A percentile compares a stretch with the other conserved stretches of the same genome.
Evolutionary conservation across 1,139 yeast genomes (phyloP).

Genomic region (Diutina scorzettiae): DNA sequence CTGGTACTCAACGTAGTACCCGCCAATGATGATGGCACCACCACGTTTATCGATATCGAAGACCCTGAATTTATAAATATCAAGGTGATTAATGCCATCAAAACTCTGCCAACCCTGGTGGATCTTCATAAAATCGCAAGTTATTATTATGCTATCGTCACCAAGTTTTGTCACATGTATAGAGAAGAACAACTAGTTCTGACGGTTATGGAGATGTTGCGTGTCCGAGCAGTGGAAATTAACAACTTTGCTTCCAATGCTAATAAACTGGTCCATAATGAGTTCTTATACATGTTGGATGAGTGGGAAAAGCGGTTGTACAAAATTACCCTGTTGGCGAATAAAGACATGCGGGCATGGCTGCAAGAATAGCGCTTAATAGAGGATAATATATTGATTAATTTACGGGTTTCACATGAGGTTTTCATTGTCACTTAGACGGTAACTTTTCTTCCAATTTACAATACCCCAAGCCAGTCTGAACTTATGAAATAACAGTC

Average conservation of each 20-base stretch:
- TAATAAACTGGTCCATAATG: constrained; percentile 24
- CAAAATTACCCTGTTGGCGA: constrained; percentile 46
- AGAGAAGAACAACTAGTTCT: constrained; percentile 51
- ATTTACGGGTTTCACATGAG: too few relatives aligned
- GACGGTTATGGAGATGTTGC: constrained; percentile 42
- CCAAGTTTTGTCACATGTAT: constrained; percentile 65
- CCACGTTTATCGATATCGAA: constrained; percentile 43
- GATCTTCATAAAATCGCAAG: constrained; percentile 60
- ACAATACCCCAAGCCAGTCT: too few relatives aligned
- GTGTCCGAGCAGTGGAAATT: constrained; percentile 56
- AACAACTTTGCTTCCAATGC: constrained; percentile 60
- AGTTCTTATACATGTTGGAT: constrained; percentile 56
- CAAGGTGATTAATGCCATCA: constrained; percentile 69
- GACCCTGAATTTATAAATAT: constrained; percentile 56
- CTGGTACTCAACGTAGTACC: constrained; percentile 51
- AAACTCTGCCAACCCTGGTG: constrained; percentile 55
- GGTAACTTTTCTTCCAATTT: too few relatives aligned
- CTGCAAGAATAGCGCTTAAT: constrained; percentile 13
- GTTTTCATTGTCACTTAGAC: too few relatives aligned
- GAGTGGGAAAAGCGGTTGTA: constrained; percentile 61
- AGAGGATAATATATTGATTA: too few relatives aligned
- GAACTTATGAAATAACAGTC: too few relatives aligned
- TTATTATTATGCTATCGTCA: constrained; percentile 55
- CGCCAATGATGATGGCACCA: constrained; percentile 31
- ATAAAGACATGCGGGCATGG: constrained; percentile 59